Evolutionary conservation across 148 eudicot genomes (phyloP).

Genomic region (Cornus florida): DNA sequence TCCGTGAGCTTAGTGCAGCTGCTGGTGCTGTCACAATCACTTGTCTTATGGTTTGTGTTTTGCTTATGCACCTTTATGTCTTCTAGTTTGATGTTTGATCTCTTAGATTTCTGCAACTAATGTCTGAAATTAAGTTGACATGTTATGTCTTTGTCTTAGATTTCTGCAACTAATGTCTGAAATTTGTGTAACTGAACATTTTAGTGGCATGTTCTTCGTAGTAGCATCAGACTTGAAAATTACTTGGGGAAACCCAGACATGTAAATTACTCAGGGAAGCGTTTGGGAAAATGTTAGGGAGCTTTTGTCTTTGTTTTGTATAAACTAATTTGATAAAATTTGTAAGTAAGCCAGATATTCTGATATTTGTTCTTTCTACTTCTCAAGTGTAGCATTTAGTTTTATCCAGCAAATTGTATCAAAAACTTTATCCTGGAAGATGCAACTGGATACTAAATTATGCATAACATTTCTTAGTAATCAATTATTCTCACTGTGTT

Average conservation of each 20-base stretch:
- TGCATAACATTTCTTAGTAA: too few relatives aligned
- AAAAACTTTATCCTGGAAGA: neutral
- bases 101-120: constrained; percentile 5
- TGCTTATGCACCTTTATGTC: neutral
- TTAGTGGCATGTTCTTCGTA: too few relatives aligned
- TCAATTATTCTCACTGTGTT: neutral
- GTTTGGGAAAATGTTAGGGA: too few relatives aligned
- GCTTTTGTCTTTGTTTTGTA: too few relatives aligned
- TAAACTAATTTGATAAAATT: neutral
- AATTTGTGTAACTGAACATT: neutral
- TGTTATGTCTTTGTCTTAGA: too few relatives aligned
- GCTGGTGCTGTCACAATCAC: constrained; percentile 92
- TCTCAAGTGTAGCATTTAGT: too few relatives aligned
- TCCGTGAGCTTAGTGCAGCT: constrained; percentile 74
- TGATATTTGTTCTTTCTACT: too few relatives aligned
- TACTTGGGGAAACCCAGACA: too few relatives aligned
- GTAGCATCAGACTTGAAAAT: too few relatives aligned
- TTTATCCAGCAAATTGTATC: neutral
- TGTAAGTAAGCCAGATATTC: neutral
- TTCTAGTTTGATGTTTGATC: neutral
- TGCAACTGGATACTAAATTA: neutral
- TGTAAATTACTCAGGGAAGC: too few relatives aligned
- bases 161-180: constrained; percentile 4
- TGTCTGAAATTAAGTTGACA: neutral
- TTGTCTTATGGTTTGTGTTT: constrained; percentile 77